Evolutionary conservation across 2,329 filamentous ascomycete species (phyloP).

Genomic region (Tolypocladium endophyticum): DNA sequence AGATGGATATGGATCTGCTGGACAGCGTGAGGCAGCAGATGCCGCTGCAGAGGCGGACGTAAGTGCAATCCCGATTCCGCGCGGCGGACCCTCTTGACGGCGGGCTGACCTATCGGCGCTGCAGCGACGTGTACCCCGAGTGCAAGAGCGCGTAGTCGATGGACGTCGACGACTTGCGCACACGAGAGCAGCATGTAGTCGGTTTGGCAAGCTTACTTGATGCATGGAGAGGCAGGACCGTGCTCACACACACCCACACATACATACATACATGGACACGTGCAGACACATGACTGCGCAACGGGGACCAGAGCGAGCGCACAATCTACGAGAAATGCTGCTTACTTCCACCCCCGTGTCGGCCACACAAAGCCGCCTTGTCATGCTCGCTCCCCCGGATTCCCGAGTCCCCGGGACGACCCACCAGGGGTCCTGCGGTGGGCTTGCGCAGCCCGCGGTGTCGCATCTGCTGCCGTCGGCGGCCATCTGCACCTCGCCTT

Average conservation of each 20-base stretch:
- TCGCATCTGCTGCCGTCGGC: not conserved
- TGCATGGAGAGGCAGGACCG: not conserved
- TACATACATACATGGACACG: not conserved
- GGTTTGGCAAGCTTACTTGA: not conserved
- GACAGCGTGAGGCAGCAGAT: constrained; percentile 38
- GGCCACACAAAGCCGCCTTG: not conserved
- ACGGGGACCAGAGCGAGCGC: not conserved
- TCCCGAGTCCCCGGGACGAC: not conserved
- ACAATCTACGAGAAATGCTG: not conserved
- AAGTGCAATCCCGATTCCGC: constrained; percentile 17
- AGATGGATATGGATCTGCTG: constrained; percentile 39
- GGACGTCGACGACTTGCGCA: not conserved
- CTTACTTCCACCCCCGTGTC: not conserved
- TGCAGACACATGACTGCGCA: not conserved
- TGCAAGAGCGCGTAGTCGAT: not conserved
- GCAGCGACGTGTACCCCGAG: constrained; percentile 3
- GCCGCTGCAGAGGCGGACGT: constrained; percentile 42
- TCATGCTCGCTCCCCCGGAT: not conserved
- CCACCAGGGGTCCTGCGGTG: not conserved
- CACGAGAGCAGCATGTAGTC: not conserved
- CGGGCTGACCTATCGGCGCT: not conserved
- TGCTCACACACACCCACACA: not conserved
- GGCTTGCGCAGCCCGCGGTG: not conserved
- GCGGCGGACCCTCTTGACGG: not conserved
- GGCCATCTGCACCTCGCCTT: not conserved